Evolutionary conservation across 805 yeast genomes (phyloP).

Genomic region (Maudiozyma saulgeensis): DNA sequence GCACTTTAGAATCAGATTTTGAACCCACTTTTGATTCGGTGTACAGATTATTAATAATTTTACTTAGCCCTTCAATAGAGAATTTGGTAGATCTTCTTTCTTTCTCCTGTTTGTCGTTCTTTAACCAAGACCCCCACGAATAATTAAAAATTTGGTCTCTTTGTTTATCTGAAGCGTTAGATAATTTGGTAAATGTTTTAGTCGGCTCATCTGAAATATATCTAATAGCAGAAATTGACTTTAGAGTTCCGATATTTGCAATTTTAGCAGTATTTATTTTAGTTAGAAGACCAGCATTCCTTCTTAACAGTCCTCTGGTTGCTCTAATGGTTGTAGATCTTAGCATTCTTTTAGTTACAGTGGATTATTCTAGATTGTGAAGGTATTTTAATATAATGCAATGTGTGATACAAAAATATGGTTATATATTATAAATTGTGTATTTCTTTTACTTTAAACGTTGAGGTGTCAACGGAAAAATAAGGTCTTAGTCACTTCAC

Average conservation of each 20-base stretch:
- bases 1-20: slow-evolving; percentile 7
- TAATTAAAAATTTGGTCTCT: slow-evolving; percentile 72
- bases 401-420: neutral
- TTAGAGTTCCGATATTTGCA: neutral
- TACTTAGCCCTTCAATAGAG: slow-evolving; percentile 66
- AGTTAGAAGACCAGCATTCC: neutral
- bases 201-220: slow-evolving; percentile 26
- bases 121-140: slow-evolving; percentile 93
- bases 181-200: slow-evolving; percentile 41
- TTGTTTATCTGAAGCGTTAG: slow-evolving; percentile 56
- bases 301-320: neutral
- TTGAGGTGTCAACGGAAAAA: too few relatives aligned
- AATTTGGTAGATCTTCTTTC: slow-evolving; percentile 70
- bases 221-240: slow-evolving; percentile 11
- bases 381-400: neutral
- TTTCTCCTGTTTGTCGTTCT: slow-evolving; percentile 66
- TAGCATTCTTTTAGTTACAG: neutral
- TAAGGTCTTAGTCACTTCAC: too few relatives aligned
- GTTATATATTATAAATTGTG: neutral
- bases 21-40: slow-evolving; percentile 28
- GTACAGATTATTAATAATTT: slow-evolving; percentile 39
- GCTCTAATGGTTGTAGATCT: neutral
- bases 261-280: neutral
- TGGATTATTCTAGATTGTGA: neutral
- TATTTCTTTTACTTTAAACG: too few relatives aligned